phyloP scores from a whole-genome alignment of 2,329 filamentous ascomycete genomes.

The Aspergillus awamori region DNA sequence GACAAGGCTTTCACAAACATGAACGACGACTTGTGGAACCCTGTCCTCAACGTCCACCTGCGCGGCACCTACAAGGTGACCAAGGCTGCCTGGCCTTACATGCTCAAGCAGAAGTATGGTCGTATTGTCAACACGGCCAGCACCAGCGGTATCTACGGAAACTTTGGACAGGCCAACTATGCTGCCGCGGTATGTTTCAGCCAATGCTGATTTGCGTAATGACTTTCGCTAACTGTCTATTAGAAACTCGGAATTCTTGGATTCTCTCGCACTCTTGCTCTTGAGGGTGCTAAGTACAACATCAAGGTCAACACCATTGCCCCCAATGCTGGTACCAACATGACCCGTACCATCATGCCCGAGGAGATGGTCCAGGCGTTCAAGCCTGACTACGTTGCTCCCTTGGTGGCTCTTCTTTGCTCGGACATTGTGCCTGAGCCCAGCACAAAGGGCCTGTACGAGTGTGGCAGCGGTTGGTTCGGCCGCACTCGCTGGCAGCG shows the following conservation, averaged over 20 bases:
- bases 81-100: conserved; percentile 96
- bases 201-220: conserved; percentile 15
- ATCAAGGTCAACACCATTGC: conserved; percentile 98
- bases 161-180: conserved; percentile 99
- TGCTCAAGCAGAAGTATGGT: conserved; percentile 98
- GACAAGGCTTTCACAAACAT: conserved; percentile 99
- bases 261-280: conserved; percentile 87
- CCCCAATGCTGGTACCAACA: conserved; percentile 91
- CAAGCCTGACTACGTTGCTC: conserved; percentile 98
- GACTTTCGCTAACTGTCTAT: conserved; percentile 10
- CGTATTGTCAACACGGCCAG: conserved; percentile 96
- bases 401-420: conserved; percentile 83
- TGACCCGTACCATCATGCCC: conserved; percentile 92
- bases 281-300: conserved; percentile 96
- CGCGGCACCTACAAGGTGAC: conserved; percentile 94
- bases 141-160: conserved; percentile 96
- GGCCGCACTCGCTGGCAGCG: conserved; percentile 94
- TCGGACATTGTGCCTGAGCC: conserved; percentile 83
- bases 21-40: conserved; percentile 91
- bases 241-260: conserved; percentile 91
- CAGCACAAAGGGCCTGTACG: conserved; percentile 84
- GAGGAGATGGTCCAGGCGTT: conserved; percentile 98
- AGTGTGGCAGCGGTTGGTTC: conserved; percentile 93
- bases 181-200: conserved; percentile 71
- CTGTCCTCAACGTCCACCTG: conserved; percentile 89